Evolutionary conservation across 192 early-diverging fungal species (phyloP), one percentile per base, ranked within the genome.

Genomic region (Entomortierella parvispora): DNA sequence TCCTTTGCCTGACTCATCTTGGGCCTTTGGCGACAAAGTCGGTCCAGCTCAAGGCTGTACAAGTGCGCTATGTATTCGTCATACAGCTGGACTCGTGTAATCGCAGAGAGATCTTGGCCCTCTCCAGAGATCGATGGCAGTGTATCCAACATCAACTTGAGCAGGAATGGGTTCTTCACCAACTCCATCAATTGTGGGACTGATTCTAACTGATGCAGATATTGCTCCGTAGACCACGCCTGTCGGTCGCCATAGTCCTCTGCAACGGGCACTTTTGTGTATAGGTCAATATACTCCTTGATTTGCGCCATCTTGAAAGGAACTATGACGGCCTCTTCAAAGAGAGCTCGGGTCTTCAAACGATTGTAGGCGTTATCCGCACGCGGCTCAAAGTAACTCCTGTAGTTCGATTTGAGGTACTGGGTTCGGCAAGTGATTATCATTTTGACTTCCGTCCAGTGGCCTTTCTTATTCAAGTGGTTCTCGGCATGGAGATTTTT

Each of bases 381-480:
- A 12, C 18, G 50, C 9, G 53, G 53, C 15, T 7, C 53, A 18
- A 55, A 55, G 2, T n/a, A 0, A 3, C 33, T 32, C 15, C 29
- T 3, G 12, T 55, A 55, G 32, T 18, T 32, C 10, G 33, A 18
- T 0, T 32, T 18, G 12, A 55, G 28, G 28, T 20, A 55, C 32
- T 55, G 53, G 2, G 53, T 55, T n/a, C 53, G 53, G 33, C 53
- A 55, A 14, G 53, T 20, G 12, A 55, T 31, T 4, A 55, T 33
- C 53, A 55, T 55, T 18, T 55, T 55, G 53, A n/a, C 53, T 40
- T 40, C n/a, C 1, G 8, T 12, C 53, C 53, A 55, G 29, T 31
- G 29, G 33, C 8, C 29, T 5, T n/a, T 11, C 8, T 37, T 26
- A 8, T 55, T 55, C 3, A 55, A 9, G 1, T n/a, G 53, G 12